Base-by-base conservation (phyloP, 208 protist genomes). In the Balamuthia mandrillaris region DNA sequence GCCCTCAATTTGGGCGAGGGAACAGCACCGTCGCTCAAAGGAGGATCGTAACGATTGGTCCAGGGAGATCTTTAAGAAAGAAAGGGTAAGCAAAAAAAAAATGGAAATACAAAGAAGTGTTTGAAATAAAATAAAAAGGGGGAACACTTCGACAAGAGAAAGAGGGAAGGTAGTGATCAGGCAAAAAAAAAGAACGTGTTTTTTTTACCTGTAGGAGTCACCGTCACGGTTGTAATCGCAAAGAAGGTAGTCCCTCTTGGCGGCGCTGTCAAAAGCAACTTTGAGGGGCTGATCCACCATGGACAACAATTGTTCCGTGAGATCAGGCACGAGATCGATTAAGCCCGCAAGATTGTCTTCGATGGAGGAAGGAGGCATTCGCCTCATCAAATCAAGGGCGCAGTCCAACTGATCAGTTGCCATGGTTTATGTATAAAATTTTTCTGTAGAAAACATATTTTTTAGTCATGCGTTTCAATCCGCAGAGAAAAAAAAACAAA, bases 201-300 rank as follows among this genome's bases (percentile, higher is more conserved):
- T n/a, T n/a, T n/a, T n/a, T n/a, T 83, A 96, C 94, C 94, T 81
- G 88, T 95, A 96, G 3, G 94, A 96, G 86, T 97, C 95, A 33
- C 91, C 95, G 86, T 97, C 95, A 68, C 95, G 91, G 77, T 97
- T 97, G 75, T 96, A 97, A 84, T 97, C 95, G 87, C 95, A 96
- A 18, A 95, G 61, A 6, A 97, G 78, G 85, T 93, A 97, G 60
- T 94, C 81, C 54, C 90, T 51, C n/a, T 87, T 81, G 18, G 89
- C 79, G 4, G 60, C 18, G 9, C 82, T 10, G 52, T 96, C 94
- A 16, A 63, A 86, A 18, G 81, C 89, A 7, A 93, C 66, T 86
- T 96, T 94, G 4, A 96, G 84, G 41, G 95, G 95, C 86, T 96
- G 93, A 86, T 97, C 95, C 9, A 96, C 88, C 24, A 91, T 60